These are phyloP conservation scores for Moniliella sp. DNA, from an alignment of 1,284 basidiomycete genomes.

Conservation along the genomic window DNA sequence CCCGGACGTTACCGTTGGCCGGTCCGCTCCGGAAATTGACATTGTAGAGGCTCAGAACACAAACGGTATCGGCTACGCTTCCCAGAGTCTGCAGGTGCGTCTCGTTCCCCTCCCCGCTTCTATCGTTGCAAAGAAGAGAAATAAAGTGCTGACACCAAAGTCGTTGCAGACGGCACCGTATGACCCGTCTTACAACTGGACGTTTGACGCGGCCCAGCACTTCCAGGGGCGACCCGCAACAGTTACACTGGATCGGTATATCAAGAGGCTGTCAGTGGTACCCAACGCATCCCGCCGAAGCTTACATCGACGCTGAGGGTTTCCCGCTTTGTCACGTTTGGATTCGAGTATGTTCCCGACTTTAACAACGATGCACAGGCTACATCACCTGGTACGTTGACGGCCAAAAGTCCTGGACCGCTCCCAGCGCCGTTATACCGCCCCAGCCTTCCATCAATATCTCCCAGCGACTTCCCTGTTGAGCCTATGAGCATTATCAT, in stretches of 20 bases:
- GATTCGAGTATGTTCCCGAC: constrained; percentile 30
- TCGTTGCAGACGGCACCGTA: constrained; percentile 14
- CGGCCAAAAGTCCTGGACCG: constrained; percentile 22
- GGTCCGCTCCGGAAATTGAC: constrained; percentile 31
- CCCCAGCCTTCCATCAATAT: constrained; percentile 10
- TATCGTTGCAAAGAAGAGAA: no score
- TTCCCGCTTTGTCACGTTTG: constrained; percentile 13
- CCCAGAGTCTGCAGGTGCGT: constrained; percentile 29
- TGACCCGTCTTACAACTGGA: no score
- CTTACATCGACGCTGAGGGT: constrained; percentile 10
- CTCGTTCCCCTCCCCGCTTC: no score
- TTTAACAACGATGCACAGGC: constrained; percentile 15
- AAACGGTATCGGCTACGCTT: constrained; percentile 26
- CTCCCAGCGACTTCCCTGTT: constrained; percentile 15
- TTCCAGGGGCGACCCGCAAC: no score
- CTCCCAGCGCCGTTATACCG: constrained; percentile 10
- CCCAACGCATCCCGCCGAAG: constrained; percentile 14
- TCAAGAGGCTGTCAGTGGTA: constrained; percentile 30
- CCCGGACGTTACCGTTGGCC: constrained; percentile 21
- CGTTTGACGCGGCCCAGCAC: no score
- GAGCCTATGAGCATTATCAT: constrained; percentile 28
- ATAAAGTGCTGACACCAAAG: no score
- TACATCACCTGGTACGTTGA: constrained; percentile 26
- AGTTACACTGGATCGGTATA: constrained; percentile 21
- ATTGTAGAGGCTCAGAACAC: constrained; percentile 39